Conservation (phyloP, 768 basidiomycete species). For the Saitozyma sp. region DNA sequence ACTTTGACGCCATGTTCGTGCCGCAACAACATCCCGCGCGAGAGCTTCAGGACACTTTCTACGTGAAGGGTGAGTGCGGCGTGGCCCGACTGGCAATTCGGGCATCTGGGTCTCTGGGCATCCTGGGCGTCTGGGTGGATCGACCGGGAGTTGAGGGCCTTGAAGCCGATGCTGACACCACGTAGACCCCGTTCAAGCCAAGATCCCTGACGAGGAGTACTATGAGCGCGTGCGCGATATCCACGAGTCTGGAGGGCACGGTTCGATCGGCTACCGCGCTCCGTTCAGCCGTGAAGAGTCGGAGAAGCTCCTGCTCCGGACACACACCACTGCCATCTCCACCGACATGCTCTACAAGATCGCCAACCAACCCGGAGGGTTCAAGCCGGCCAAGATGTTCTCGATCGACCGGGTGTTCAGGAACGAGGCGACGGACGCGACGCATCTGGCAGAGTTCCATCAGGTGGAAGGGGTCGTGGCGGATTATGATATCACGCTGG, state of each 20-base stretch:
- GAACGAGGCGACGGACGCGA: slow-evolving; percentile 97
- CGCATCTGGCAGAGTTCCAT: slow-evolving; percentile 98
- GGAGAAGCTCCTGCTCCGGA: slow-evolving; percentile 84
- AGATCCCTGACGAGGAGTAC: slow-evolving; percentile 75
- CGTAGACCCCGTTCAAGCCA: slow-evolving; percentile 74
- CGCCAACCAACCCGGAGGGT: slow-evolving; percentile 74
- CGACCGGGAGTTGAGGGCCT: too few species aligned
- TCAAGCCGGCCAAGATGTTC: slow-evolving; percentile 90
- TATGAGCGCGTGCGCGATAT: slow-evolving; percentile 79
- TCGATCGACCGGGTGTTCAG: slow-evolving; percentile 97
- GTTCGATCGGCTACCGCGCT: slow-evolving; percentile 93
- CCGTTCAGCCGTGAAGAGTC: slow-evolving; percentile 94
- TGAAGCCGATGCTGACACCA: too few species aligned
- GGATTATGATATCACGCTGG: slow-evolving; percentile 85
- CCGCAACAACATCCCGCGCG: slow-evolving; percentile 98
- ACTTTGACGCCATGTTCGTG: slow-evolving; percentile 96
- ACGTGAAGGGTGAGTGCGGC: slow-evolving; percentile 71
- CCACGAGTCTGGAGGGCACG: slow-evolving; percentile 79
- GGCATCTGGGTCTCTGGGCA: neutral
- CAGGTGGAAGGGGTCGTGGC: slow-evolving; percentile 99
- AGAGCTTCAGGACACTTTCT: slow-evolving; percentile 98
- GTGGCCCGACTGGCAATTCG: neutral
- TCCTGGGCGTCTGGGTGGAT: too few species aligned
- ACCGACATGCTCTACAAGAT: slow-evolving; percentile 91
- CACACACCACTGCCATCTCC: slow-evolving; percentile 94